Evolutionary conservation across 2,329 filamentous ascomycete species (phyloP), one percentile per base, ranked within the genome.

Genomic region (Periconia digitata): DNA sequence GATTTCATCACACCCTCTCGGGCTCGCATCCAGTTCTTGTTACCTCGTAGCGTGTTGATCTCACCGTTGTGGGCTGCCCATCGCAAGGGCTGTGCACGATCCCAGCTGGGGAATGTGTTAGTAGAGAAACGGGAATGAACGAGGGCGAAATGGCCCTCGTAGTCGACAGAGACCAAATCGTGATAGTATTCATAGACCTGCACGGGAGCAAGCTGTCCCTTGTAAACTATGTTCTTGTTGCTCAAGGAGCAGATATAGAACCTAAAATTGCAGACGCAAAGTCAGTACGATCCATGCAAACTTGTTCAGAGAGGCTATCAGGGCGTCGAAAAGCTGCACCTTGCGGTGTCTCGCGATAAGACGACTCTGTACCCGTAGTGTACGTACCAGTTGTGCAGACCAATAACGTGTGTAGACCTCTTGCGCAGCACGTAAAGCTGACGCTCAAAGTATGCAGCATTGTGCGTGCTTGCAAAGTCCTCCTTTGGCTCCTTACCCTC

Each of bases 1-100:
- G 92, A 97, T 70, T 90, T 89, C 82, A 97, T 89, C 56, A 96
- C 86, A 73, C 92, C 92, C 76, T 97, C 92, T 67, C 92, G 86
- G 54, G 92, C 92, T 62, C 92, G 87, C 92, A 97, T 97, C 92
- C 92, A 97, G 76, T 97, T 97, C 82, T 97, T 97, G 79, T 97
- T 97, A 53, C 92, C 92, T 70, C 92, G 88, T 53, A 97, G 79
- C 1, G 92, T 97, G 75, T 97, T 97, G 71, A 97, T 97, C 77
- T 97, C 92, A 80, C 92, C 92, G 72, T 97, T 97, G 79, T 97
- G 92, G 65, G 92, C 92, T 57, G 92, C 92, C 92, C 92, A 97
- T 75, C 92, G 85, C 56, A 97, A 78, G 55, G 92, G 92, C 77
- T 97, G 92, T 53, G 92, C 94, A 76, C 92, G 89, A 74, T 97